Evolutionary conservation across 2,329 filamentous ascomycete genomes (phyloP), one percentile per base, ranked within the genome.

Genomic region (Rachicladosporium sp.): DNA sequence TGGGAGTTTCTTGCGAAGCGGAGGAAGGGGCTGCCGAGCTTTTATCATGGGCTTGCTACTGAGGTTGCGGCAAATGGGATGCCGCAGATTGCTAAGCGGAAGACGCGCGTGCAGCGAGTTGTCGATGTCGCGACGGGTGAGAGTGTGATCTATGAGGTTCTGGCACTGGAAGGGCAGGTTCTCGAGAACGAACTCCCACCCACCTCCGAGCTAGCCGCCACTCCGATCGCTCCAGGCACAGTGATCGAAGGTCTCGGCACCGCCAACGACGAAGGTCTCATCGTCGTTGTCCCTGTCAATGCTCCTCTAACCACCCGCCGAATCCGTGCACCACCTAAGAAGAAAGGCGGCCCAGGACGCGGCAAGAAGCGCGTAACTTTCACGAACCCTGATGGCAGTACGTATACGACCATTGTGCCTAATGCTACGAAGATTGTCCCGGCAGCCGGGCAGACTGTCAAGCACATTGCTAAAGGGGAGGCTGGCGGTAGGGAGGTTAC

Each of bases 181-280:
- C 73, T 93, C 1, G 82, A 89, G 46, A 86, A 86, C 41, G 87
- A 94, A 56, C 79, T 94, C 37, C 74, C 85, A 43, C 66, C 70
- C 30, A 66, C 69, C 35, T 65, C 70, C 38, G 66, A 67, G 40
- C 59, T 66, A 35, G 48, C 56, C 34, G 60, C 63, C 6, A 57
- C 61, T 21, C 70, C 70, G 2, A 74, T 76, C 31, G 69, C 70
- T 4, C 72, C 71, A 1, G 69, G 73, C 15, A 76, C 69, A n/a
- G 62, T 72, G 5, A 69, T 78, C 23, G 74, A 80, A 69, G 63
- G 70, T 47, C 57, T 73, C 49, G 64, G 72, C 44, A 65, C 78
- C 27, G 75, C 77, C 35, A 77, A 78, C 50, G 68, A 71, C 33
- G 70, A 78, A 42, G 75, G 74, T 30, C 67, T 77, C 12, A 74